Percentiles rank a stretch among this genome's conserved stretches.
Evolutionary conservation across 2,329 filamentous ascomycete genomes (phyloP).

Genomic region (Rugonectria rugulosa): DNA sequence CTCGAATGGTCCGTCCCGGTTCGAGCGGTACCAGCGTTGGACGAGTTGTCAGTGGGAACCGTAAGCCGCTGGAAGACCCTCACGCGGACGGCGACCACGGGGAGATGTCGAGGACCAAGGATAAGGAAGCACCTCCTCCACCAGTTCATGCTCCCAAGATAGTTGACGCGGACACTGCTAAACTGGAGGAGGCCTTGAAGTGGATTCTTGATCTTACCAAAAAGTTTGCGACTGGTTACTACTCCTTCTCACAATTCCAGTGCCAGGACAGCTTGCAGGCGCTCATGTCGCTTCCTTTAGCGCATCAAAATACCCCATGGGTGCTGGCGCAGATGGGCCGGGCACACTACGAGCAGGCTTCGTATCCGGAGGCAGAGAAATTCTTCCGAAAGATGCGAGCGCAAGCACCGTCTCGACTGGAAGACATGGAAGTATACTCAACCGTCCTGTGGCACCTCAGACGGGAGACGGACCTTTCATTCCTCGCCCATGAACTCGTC

Average conservation of each 20-base stretch:
- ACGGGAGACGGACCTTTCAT: constrained; percentile 88
- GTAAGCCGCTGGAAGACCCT: constrained; percentile 75
- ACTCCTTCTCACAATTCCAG: constrained; percentile 79
- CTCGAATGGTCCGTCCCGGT: constrained; percentile 70
- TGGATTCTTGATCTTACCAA: constrained; percentile 82
- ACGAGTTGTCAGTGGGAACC: constrained; percentile 87
- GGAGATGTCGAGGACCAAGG: constrained; percentile 60
- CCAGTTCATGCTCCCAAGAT: constrained; percentile 47
- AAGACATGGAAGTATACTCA: constrained; percentile 98
- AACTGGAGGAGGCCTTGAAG: constrained; percentile 77
- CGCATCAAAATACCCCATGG: constrained; percentile 91
- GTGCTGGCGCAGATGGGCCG: constrained; percentile 90
- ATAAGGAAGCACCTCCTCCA: constrained; percentile 54
- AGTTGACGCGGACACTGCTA: constrained; percentile 62
- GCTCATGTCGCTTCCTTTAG: constrained; percentile 73
- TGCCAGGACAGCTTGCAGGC: constrained; percentile 78
- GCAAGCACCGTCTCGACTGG: constrained; percentile 80
- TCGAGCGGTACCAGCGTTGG: constrained; percentile 76
- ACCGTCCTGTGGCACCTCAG: constrained; percentile 99
- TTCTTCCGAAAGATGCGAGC: constrained; percentile 82
- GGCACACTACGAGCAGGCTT: constrained; percentile 88
- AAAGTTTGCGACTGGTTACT: constrained; percentile 83
- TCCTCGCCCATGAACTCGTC: constrained; percentile 88
- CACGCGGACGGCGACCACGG: constrained; percentile 74
- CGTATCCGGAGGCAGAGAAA: constrained; percentile 86